phyloP scores from a whole-genome alignment of 2,329 filamentous ascomycete species.

The Exophiala mesophila region DNA sequence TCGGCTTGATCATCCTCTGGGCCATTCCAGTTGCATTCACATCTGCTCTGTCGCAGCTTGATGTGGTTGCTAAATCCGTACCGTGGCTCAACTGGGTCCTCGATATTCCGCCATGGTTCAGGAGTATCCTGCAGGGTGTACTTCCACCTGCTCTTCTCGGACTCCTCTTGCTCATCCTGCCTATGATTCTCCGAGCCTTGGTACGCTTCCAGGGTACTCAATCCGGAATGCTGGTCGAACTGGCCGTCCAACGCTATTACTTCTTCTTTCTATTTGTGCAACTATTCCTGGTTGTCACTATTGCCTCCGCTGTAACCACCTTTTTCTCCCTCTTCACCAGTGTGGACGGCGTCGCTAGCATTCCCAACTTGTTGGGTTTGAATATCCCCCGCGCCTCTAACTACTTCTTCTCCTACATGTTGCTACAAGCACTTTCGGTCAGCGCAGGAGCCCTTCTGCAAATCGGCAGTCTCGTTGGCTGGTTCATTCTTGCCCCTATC shows the following conservation, averaged over 20 bases:
- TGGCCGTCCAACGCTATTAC: conserved; percentile 88
- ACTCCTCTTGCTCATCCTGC: conserved; percentile 73
- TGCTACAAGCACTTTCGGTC: conserved; percentile 85
- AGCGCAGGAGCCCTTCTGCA: conserved; percentile 87
- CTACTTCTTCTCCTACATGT: conserved; percentile 99
- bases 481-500: conserved; percentile 75
- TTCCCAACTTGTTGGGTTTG: conserved; percentile 66
- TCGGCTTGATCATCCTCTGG: conserved; percentile 80
- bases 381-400: conserved; percentile 84
- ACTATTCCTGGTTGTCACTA: conserved; percentile 86
- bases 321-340: conserved; percentile 59
- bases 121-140: conserved; percentile 75
- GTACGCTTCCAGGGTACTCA: conserved; percentile 72
- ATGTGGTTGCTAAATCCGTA: conserved; percentile 60
- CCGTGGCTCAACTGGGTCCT: conserved; percentile 67
- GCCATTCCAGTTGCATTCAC: conserved; percentile 87
- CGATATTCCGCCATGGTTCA: conserved; percentile 54
- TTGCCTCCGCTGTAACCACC: conserved; percentile 69
- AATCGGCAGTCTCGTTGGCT: conserved; percentile 69
- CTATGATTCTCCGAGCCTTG: conserved; percentile 69
- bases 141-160: conserved; percentile 73
- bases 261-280: conserved; percentile 94
- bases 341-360: conserved; percentile 62
- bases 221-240: conserved; percentile 70
- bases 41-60: conserved; percentile 72